Base-by-base conservation (phyloP, 1,284 basidiomycete genomes). In the Puccinia hordei region DNA sequence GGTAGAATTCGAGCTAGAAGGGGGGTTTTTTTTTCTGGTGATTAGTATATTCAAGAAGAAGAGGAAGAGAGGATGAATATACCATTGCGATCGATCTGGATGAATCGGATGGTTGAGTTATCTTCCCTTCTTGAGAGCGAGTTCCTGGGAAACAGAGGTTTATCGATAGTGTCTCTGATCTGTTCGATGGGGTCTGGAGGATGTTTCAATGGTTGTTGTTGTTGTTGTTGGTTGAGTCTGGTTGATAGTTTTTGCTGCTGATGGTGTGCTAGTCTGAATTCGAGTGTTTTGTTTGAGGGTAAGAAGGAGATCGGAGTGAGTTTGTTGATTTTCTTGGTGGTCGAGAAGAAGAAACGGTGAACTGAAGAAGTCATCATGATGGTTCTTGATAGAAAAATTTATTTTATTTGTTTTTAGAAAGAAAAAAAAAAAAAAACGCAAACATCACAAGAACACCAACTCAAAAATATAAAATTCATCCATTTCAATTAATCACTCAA, bases 281-380 rank as follows among this genome's bases (percentile, higher is more conserved):
- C 75, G 33, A 78, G 75, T 9, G 75, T 78, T 35, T 38, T 35
- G 41, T 69, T 59, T 9, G 63, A 68, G 22, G 75, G 75, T 10
- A 78, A 22, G 65, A 78, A 78, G 44, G 75, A 78, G 2, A 63
- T 77, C 30, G 33, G 73, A n/a, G n/a, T n/a, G n/a, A n/a, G n/a
- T n/a, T n/a, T n/a, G n/a, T n/a, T 59, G 10, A 10, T 27, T 35
- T 17, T 61, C 10, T 17, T 61, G 6, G 30, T 61, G 57, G 9
- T 15, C 5, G 57, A 33, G 27, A 35, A 61, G n/a, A n/a, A n/a
- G n/a, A n/a, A n/a, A n/a, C n/a, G n/a, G n/a, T n/a, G n/a, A n/a
- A n/a, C n/a, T n/a, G n/a, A n/a, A n/a, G n/a, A n/a, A n/a, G n/a
- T n/a, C n/a, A n/a, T n/a, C n/a, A n/a, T n/a, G n/a, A n/a, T n/a